Evolutionary conservation across 1,284 basidiomycete genomes (phyloP).

Genomic region (Malassezia cuniculi): DNA sequence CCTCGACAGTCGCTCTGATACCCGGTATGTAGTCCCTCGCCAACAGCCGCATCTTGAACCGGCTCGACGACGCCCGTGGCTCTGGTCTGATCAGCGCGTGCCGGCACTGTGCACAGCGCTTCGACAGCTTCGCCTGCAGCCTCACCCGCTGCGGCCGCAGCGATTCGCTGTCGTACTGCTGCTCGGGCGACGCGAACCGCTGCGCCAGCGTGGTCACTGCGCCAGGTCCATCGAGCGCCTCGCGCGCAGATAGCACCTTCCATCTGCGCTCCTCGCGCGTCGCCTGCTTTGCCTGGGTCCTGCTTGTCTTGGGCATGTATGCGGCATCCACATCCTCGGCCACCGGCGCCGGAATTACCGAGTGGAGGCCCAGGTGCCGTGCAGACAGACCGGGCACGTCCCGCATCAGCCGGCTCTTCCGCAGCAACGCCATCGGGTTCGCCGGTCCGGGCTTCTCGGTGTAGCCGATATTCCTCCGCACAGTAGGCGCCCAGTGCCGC

Average conservation of each 20-base stretch:
- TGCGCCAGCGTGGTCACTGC: conserved; percentile 65
- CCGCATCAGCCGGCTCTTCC: conserved; percentile 17
- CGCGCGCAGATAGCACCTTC: conserved; percentile 27
- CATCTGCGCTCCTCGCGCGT: conserved; percentile 1
- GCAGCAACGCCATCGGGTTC: conserved; percentile 8
- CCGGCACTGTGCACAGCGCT: conserved; percentile 81
- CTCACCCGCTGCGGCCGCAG: conserved; percentile 54
- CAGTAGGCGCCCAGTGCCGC: conserved; percentile 25
- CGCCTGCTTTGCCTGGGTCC: conserved; percentile 1
- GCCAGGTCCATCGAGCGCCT: neutral
- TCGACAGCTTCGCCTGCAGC: conserved; percentile 79
- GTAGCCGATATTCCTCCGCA: conserved; percentile 2
- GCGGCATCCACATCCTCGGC: neutral
- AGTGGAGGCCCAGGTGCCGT: neutral
- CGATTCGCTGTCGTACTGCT: conserved; percentile 44
- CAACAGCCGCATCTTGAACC: conserved; percentile 93
- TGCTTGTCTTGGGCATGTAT: neutral
- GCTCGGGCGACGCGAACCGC: conserved; percentile 57
- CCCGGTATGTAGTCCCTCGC: conserved; percentile 84
- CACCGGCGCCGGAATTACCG: neutral
- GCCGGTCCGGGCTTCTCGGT: neutral
- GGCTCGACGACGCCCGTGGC: conserved; percentile 78
- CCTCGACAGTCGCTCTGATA: conserved; percentile 50
- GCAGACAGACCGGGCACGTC: conserved; percentile 21
- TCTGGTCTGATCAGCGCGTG: conserved; percentile 98